Evolutionary conservation across 495 filamentous ascomycete species (phyloP).

Genomic region (Lophiostoma macrostomum): DNA sequence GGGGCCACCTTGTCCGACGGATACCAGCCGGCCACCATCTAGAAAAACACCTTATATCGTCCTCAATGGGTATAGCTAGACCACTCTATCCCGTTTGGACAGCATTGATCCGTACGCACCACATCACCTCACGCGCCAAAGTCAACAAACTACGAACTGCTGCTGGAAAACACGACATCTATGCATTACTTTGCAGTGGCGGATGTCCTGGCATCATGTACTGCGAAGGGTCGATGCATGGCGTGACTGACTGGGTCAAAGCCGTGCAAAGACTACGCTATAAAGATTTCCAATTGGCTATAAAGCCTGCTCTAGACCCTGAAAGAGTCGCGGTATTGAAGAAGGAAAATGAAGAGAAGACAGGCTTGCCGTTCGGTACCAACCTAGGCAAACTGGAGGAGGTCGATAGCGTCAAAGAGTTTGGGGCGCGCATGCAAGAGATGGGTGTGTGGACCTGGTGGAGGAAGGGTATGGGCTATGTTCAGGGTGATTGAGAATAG

Average conservation of each 20-base stretch:
- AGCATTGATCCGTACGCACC: slow-evolving; percentile 72
- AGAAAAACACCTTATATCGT: too few species aligned
- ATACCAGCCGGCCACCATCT: too few species aligned
- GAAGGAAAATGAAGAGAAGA: background rate
- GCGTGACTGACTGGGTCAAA: slow-evolving; percentile 54
- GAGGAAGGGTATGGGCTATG: slow-evolving; percentile 41
- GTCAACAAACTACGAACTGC: slow-evolving; percentile 63
- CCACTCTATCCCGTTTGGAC: slow-evolving; percentile 36
- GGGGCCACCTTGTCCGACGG: too few species aligned
- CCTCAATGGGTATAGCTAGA: too few species aligned
- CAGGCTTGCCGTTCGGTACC: too few species aligned
- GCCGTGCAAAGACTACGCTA: slow-evolving; percentile 48
- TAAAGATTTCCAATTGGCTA: slow-evolving; percentile 43
- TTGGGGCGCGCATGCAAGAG: slow-evolving; percentile 37
- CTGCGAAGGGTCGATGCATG: slow-evolving; percentile 57
- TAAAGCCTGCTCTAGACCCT: slow-evolving; percentile 21
- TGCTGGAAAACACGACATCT: slow-evolving; percentile 54
- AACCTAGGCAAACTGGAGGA: slow-evolving; percentile 32
- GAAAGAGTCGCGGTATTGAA: background rate
- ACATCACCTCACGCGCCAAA: slow-evolving; percentile 80
- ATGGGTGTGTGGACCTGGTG: slow-evolving; percentile 39
- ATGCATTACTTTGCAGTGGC: slow-evolving; percentile 63
- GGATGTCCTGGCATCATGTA: slow-evolving; percentile 75
- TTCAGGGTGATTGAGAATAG: slow-evolving; percentile 7
- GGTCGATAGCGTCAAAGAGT: slow-evolving; percentile 39